Percentiles rank a stretch among this genome's conserved stretches.
Evolutionary conservation across 2,329 filamentous ascomycete species (phyloP).

Genomic region (Botrytis fabae): DNA sequence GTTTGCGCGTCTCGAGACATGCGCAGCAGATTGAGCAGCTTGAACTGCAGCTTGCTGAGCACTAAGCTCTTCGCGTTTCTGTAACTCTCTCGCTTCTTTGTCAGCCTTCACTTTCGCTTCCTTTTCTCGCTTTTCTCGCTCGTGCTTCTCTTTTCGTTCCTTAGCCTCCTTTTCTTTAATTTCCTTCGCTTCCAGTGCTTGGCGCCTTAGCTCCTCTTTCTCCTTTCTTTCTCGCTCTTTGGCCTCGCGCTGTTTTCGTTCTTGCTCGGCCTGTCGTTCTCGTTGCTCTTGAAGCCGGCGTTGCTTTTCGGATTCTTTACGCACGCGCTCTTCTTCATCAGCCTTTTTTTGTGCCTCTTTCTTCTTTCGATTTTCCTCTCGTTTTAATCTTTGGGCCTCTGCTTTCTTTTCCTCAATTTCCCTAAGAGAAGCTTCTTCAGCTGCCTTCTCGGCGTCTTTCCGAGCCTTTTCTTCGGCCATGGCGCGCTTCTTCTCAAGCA

Average conservation of each 20-base stretch:
- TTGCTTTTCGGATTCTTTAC: conserved; percentile 83
- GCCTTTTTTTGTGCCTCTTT: conserved; percentile 87
- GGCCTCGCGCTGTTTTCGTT: conserved; percentile 78
- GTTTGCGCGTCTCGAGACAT: conserved; percentile 47
- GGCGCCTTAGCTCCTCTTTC: conserved; percentile 78
- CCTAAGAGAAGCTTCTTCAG: conserved; percentile 75
- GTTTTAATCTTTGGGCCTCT: conserved; percentile 77
- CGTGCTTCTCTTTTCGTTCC: conserved; percentile 59
- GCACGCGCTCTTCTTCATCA: conserved; percentile 81
- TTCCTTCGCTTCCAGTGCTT: conserved; percentile 75
- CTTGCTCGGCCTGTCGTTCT: conserved; percentile 79
- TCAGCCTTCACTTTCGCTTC: conserved; percentile 51
- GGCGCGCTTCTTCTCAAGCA: conserved; percentile 81
- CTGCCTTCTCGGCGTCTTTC: conserved; percentile 84
- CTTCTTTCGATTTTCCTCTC: conserved; percentile 89
- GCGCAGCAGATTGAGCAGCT: conserved; percentile 45
- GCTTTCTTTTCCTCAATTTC: conserved; percentile 75
- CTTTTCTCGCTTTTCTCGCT: conserved; percentile 59
- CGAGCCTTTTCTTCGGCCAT: conserved; percentile 88
- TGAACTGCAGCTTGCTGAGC: conserved; percentile 43
- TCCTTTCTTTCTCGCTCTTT: conserved; percentile 81
- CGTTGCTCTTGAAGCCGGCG: conserved; percentile 79
- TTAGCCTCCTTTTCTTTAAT: conserved; percentile 58
- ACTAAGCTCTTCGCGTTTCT: conserved; percentile 48
- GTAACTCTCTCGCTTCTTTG: conserved; percentile 50